Evolutionary conservation across 352 stramenopile genomes (phyloP).

Genomic region (Pseudoperonospora humuli): DNA sequence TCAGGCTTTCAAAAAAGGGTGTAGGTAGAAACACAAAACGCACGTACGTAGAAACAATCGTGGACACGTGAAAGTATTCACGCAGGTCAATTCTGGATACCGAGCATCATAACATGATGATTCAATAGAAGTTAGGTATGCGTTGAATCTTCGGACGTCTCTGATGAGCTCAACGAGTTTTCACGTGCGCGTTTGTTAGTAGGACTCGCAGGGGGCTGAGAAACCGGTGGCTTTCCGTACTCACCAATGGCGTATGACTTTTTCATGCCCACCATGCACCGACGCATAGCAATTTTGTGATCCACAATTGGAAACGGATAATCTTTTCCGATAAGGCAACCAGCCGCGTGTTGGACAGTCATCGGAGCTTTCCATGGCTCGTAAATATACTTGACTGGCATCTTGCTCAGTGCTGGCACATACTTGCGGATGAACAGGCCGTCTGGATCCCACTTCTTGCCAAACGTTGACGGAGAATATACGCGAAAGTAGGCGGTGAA

Average conservation of each 20-base stretch:
- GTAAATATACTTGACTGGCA: conserved; percentile 96
- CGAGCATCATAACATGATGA: too few species aligned
- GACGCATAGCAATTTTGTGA: conserved; percentile 81
- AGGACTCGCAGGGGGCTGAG: conserved; percentile 11
- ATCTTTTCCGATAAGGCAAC: conserved; percentile 85
- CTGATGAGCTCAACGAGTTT: conserved; percentile 24
- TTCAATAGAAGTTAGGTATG: too few species aligned
- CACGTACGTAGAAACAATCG: too few species aligned
- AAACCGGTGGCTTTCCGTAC: conserved; percentile 19
- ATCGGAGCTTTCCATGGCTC: conserved; percentile 93
- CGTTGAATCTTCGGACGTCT: conserved; percentile 27
- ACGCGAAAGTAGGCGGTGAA: conserved; percentile 97
- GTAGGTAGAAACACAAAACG: too few species aligned
- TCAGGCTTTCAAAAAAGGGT: too few species aligned
- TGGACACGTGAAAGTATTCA: too few species aligned
- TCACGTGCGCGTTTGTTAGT: conserved; percentile 26
- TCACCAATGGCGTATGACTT: conserved; percentile 65
- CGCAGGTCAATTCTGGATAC: too few species aligned
- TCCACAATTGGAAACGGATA: conserved; percentile 95
- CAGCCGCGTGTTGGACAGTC: conserved; percentile 69
- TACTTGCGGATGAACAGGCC: conserved; percentile 90
- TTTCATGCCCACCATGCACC: conserved; percentile 88
- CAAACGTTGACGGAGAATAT: conserved; percentile 90
- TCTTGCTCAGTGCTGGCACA: conserved; percentile 83
- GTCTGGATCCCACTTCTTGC: conserved; percentile 93